phyloP scores from a whole-genome alignment of 805 yeast genomes.

The Torulaspora franciscae region DNA sequence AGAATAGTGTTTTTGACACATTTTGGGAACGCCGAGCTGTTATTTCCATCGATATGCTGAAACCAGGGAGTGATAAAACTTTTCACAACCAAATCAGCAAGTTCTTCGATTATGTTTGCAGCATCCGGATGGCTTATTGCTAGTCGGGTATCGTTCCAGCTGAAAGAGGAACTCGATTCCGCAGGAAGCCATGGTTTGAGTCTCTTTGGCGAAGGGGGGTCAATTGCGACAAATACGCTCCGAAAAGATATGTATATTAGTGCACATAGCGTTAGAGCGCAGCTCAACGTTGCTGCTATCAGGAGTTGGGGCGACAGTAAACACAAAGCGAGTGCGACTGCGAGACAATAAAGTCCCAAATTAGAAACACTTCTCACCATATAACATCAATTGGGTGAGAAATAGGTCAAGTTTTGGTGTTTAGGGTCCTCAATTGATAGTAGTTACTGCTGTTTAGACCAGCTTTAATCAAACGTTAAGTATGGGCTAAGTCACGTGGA shows the following conservation, averaged over 20 bases:
- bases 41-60: constrained; percentile 36
- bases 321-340: not conserved
- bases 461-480: too few relatives aligned
- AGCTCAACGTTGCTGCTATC: not conserved
- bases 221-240: constrained; percentile 2
- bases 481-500: too few relatives aligned
- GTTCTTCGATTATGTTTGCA: constrained; percentile 42
- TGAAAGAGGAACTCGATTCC: not conserved
- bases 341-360: not conserved
- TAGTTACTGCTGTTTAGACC: too few relatives aligned
- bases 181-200: not conserved
- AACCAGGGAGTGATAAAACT: constrained; percentile 60
- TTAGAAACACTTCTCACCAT: constrained; percentile 1
- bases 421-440: too few relatives aligned
- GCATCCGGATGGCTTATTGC: constrained; percentile 18
- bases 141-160: constrained; percentile 3
- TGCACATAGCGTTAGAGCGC: not conserved
- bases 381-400: constrained; percentile 3
- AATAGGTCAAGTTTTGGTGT: not conserved
- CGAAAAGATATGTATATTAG: constrained; percentile 1
- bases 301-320: not conserved
- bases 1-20: constrained; percentile 41
- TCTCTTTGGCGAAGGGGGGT: constrained; percentile 1
- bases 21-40: constrained; percentile 36
- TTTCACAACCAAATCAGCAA: constrained; percentile 44